These are phyloP conservation scores for Amorphotheca resinae DNA, from an alignment of 495 filamentous ascomycete genomes.

Conservation along the genomic window DNA sequence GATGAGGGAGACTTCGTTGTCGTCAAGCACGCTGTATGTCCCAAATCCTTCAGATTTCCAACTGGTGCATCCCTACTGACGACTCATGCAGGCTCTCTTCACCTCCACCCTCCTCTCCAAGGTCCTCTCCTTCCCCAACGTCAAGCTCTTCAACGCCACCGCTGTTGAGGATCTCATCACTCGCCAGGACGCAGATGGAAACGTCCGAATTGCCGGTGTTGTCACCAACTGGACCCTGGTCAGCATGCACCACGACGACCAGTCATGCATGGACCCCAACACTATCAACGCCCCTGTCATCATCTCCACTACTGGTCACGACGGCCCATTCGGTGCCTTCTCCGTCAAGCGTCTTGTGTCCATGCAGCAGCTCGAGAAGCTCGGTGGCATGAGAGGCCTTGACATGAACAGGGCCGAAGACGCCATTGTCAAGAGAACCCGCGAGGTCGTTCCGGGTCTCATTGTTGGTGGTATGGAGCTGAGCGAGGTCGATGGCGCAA, in stretches of 20 bases:
- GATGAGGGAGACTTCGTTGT: slow-evolving; percentile 80
- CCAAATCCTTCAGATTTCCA: neutral
- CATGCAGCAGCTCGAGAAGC: slow-evolving; percentile 67
- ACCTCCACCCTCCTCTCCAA: slow-evolving; percentile 72
- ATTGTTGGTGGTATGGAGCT: slow-evolving; percentile 93
- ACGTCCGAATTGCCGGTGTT: slow-evolving; percentile 66
- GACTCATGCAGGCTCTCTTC: slow-evolving; percentile 49
- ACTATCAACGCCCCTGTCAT: slow-evolving; percentile 83
- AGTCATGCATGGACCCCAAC: slow-evolving; percentile 92
- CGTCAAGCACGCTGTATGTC: slow-evolving; percentile 63
- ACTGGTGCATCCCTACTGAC: neutral
- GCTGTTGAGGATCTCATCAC: slow-evolving; percentile 86
- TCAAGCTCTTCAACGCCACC: slow-evolving; percentile 94
- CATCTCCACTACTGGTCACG: slow-evolving; percentile 80
- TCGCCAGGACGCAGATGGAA: slow-evolving; percentile 35
- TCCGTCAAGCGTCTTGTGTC: slow-evolving; percentile 34
- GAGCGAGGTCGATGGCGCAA: slow-evolving; percentile 78
- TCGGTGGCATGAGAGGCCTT: slow-evolving; percentile 81
- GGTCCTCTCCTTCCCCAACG: slow-evolving; percentile 71
- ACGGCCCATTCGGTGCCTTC: slow-evolving; percentile 86
- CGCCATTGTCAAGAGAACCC: slow-evolving; percentile 78
- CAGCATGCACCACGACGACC: slow-evolving; percentile 80
- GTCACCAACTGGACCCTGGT: slow-evolving; percentile 94
- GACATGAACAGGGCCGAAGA: slow-evolving; percentile 87
- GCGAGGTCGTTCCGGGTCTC: slow-evolving; percentile 74